Evolutionary conservation across 2,329 filamentous ascomycete species (phyloP), one percentile per base, ranked within the genome.

Genomic region (Neonectria ditissima): DNA sequence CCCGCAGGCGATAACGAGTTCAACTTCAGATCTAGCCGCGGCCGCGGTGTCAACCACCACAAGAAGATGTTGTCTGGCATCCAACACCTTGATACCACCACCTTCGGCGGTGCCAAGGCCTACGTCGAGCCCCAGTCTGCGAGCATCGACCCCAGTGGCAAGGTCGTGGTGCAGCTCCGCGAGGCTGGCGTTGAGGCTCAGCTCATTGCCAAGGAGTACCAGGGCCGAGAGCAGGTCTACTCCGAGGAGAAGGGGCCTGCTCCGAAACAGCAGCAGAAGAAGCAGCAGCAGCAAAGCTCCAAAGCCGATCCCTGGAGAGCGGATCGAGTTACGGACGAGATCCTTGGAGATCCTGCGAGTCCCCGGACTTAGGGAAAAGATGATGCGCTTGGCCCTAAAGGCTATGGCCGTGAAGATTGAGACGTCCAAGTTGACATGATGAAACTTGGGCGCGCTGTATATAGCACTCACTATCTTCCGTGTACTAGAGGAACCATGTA

Each of bases 361-460:
- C n/a, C 63, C 16, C 30, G 53, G 32, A 39, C 56, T 32, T 80
- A 92, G 92, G 82, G 93, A 89, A 69, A 93, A 77, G 52, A 69
- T 24, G 59, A 74, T n/a, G 54, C 76, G 24, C 76, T 80, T 62
- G 82, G 77, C 66, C 76, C 75, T 4, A 70, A 69, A 56, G 79
- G 65, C 65, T 83, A 83, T 58, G 80, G 81, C 4, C 67, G 83
- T 37, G 71, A 71, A 69, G 61, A 70, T 63, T 48, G 45, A 41
- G 28, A 48, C 56, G 45, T 50, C 59, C 61, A 63, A 52, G 53
- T 32, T 51, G 51, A 44, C 47, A 43, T 50, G 53, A 37, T 32
- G 20, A 55, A 11, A 60, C 62, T 39, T 58, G 56, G 54, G 24
- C 60, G 57, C 41, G 45, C 37, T 73, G 68, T 73, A 73, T 71